Percentiles rank a stretch among this genome's conserved stretches.
Evolutionary conservation across 805 yeast genomes (phyloP).

Genomic region (Myxozyma melibiosi): DNA sequence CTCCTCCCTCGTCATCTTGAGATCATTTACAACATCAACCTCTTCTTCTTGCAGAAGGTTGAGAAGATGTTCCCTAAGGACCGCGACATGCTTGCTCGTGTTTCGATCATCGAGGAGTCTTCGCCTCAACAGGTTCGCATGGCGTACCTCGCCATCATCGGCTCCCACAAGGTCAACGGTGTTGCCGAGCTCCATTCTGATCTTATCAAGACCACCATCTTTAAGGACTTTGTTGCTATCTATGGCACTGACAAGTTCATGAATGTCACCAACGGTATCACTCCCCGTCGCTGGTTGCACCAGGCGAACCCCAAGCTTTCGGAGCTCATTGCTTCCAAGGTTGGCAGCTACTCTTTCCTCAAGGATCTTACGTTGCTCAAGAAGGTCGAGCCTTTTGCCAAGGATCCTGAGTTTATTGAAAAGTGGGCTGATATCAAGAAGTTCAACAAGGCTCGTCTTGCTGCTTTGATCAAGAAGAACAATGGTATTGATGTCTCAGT

Average conservation of each 20-base stretch:
- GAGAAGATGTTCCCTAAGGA: slow-evolving; percentile 78
- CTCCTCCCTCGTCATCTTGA: slow-evolving; percentile 89
- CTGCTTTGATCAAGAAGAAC: slow-evolving; percentile 63
- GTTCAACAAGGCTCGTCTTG: slow-evolving; percentile 67
- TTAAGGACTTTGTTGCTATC: slow-evolving; percentile 82
- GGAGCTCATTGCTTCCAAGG: slow-evolving; percentile 67
- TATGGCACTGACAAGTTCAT: slow-evolving; percentile 83
- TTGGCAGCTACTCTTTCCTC: slow-evolving; percentile 70
- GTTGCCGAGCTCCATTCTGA: slow-evolving; percentile 95
- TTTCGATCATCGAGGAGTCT: slow-evolving; percentile 84
- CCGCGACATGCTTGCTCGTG: slow-evolving; percentile 61
- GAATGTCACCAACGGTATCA: slow-evolving; percentile 91
- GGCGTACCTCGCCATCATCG: slow-evolving; percentile 90
- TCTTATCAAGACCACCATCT: slow-evolving; percentile 82
- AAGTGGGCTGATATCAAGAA: slow-evolving; percentile 73
- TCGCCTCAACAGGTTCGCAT: slow-evolving; percentile 81
- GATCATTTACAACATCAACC: slow-evolving; percentile 83
- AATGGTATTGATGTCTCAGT: slow-evolving; percentile 71
- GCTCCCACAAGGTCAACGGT: slow-evolving; percentile 92
- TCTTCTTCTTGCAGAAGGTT: slow-evolving; percentile 73
- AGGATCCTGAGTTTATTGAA: slow-evolving; percentile 67
- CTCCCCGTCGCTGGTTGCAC: slow-evolving; percentile 94
- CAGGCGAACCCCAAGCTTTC: slow-evolving; percentile 88
- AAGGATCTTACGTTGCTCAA: slow-evolving; percentile 69
- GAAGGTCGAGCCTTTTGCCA: slow-evolving; percentile 63